phyloP scores from a whole-genome alignment of 768 basidiomycete genomes.

The Russula sp. region DNA sequence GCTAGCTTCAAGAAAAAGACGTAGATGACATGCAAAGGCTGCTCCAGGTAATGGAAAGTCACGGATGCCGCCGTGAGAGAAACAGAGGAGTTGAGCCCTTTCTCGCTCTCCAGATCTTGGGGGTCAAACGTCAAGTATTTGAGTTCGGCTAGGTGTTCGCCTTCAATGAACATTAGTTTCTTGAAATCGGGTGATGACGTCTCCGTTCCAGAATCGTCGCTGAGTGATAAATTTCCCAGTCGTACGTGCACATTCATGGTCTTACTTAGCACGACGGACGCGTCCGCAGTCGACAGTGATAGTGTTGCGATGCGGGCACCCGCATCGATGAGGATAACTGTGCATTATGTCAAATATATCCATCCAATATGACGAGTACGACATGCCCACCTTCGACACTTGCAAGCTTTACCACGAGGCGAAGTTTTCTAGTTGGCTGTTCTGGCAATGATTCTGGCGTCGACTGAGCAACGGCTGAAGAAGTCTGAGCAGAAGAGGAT shows the following conservation, averaged over 20 bases:
- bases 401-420: slow-evolving; percentile 76
- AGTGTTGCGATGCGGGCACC: slow-evolving; percentile 72
- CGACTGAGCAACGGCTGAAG: not conserved
- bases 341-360: not conserved
- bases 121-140: slow-evolving; percentile 89
- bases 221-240: slow-evolving; percentile 76
- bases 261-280: slow-evolving; percentile 64
- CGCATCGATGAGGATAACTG: slow-evolving; percentile 76
- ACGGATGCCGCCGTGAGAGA: slow-evolving; percentile 83
- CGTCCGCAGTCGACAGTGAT: slow-evolving; percentile 84
- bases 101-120: slow-evolving; percentile 52
- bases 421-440: slow-evolving; percentile 47
- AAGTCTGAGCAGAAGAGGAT: not conserved
- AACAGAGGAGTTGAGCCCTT: slow-evolving; percentile 79
- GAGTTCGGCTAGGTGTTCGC: slow-evolving; percentile 90
- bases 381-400: slow-evolving; percentile 63
- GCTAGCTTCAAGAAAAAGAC: slow-evolving; percentile 80
- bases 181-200: slow-evolving; percentile 64
- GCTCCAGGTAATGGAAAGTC: slow-evolving; percentile 81
- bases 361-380: not conserved
- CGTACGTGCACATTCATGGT: slow-evolving; percentile 75
- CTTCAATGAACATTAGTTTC: slow-evolving; percentile 87
- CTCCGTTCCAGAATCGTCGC: slow-evolving; percentile 56
- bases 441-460: slow-evolving; percentile 1
- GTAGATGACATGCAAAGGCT: slow-evolving; percentile 86